A percentile compares a stretch with the other conserved stretches of the same genome.
These are phyloP conservation scores for Fusarium sacchari DNA, from an alignment of 2,329 filamentous ascomycete genomes.

Conservation along the genomic window DNA sequence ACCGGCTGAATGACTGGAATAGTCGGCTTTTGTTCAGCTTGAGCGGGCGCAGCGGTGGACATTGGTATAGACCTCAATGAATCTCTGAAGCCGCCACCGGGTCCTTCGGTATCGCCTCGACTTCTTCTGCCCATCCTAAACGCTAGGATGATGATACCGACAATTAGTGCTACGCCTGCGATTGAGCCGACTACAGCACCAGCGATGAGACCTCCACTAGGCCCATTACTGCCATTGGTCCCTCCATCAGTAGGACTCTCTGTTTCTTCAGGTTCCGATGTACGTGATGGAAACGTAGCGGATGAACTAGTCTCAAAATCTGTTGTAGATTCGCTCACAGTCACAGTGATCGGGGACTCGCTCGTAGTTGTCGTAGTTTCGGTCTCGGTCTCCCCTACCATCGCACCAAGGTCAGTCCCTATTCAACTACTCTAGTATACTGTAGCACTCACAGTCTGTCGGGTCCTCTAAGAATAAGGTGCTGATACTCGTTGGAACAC, in stretches of 20 bases:
- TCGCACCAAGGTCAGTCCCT: fast-evolving
- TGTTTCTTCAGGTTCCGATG: neutral
- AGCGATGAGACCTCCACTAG: neutral
- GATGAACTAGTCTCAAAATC: neutral
- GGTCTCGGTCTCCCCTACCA: neutral
- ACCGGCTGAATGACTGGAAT: neutral
- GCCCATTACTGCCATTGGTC: neutral
- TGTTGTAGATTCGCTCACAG: neutral
- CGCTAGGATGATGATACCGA: neutral
- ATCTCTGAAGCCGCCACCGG: neutral
- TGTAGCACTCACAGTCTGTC: fast-evolving
- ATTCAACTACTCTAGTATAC: fast-evolving
- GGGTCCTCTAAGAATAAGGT: neutral
- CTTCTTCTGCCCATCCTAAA: neutral
- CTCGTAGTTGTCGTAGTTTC: neutral
- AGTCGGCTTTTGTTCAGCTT: too few relatives aligned
- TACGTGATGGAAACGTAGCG: neutral
- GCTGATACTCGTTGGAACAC: neutral
- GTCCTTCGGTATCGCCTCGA: fast-evolving
- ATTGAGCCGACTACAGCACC: neutral
- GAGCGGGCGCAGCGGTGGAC: too few relatives aligned
- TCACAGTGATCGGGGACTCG: neutral
- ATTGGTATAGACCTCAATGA: neutral
- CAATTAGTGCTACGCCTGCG: neutral
- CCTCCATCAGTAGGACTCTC: too few relatives aligned